Evolutionary conservation across 192 early-diverging fungal genomes (phyloP).

Genomic region (Rhizophagus clarus): DNA sequence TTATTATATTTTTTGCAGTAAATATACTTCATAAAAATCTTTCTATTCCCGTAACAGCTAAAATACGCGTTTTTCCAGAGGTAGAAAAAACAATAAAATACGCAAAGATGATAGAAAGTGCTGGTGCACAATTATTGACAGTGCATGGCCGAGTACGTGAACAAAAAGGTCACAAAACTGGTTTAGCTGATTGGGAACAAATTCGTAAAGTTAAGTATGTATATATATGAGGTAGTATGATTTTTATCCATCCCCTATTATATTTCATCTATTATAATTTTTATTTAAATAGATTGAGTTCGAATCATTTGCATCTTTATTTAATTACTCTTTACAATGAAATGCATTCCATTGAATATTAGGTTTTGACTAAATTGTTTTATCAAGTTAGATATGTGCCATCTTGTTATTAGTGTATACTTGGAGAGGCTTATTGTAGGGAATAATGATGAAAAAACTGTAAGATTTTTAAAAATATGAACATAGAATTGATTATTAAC

Average conservation of each 20-base stretch:
- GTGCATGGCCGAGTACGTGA: constrained; percentile 96
- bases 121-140: constrained; percentile 89
- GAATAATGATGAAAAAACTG: too few species aligned
- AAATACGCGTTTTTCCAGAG: constrained; percentile 92
- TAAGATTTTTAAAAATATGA: too few species aligned
- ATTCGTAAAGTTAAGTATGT: constrained; percentile 84
- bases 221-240: constrained; percentile 36
- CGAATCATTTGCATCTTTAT: too few species aligned
- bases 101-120: constrained; percentile 93
- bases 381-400: too few species aligned
- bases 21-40: constrained; percentile 78
- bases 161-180: constrained; percentile 96
- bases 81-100: constrained; percentile 89
- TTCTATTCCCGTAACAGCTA: constrained; percentile 90
- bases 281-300: neutral
- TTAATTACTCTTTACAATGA: too few species aligned
- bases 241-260: neutral
- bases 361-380: too few species aligned
- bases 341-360: too few species aligned
- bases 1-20: constrained; percentile 52
- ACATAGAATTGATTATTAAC: neutral
- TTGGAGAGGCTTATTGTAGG: too few species aligned
- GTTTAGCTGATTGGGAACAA: constrained; percentile 94
- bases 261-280: neutral
- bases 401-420: too few species aligned